Conservation (phyloP, 1,139 yeast species). For the Debaryomyces robertsiae region DNA sequence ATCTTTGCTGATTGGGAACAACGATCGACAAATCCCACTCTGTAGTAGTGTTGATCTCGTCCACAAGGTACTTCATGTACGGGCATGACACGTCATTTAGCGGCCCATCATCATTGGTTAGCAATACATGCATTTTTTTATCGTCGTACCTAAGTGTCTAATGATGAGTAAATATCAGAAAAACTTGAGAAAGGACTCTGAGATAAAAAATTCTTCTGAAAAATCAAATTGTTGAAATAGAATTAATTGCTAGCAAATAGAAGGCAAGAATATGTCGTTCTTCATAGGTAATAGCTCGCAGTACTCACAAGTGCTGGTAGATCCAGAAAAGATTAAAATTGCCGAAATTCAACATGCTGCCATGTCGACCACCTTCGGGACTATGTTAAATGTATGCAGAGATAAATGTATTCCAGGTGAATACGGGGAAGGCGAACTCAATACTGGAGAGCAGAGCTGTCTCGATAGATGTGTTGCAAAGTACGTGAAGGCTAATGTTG, state of each 20-base stretch:
- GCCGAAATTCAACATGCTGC: conserved; percentile 82
- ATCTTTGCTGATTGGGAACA: conserved; percentile 77
- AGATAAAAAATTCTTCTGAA: conserved; percentile 4
- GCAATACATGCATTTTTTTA: conserved; percentile 41
- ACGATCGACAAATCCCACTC: conserved; percentile 87
- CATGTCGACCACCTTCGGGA: conserved; percentile 65
- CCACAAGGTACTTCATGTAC: conserved; percentile 78
- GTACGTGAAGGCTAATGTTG: conserved; percentile 63
- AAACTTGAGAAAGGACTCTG: conserved; percentile 1
- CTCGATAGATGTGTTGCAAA: conserved; percentile 78
- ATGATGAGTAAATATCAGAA: background rate
- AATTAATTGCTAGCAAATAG: background rate
- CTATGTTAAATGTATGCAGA: conserved; percentile 58
- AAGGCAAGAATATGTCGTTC: conserved; percentile 54
- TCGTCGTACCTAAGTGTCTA: background rate
- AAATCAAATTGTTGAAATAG: background rate
- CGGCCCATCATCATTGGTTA: conserved; percentile 97
- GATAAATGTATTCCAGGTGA: conserved; percentile 71
- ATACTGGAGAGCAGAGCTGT: conserved; percentile 76
- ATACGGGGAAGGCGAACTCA: conserved; percentile 79
- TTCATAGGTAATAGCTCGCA: conserved; percentile 54
- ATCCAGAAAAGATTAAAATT: conserved; percentile 64
- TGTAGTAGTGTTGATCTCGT: conserved; percentile 62
- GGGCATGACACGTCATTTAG: conserved; percentile 81
- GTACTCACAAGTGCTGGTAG: conserved; percentile 48